Base-by-base conservation (phyloP, 495 filamentous ascomycete genomes). In the Pseudoneurospora amorphoporcata region DNA sequence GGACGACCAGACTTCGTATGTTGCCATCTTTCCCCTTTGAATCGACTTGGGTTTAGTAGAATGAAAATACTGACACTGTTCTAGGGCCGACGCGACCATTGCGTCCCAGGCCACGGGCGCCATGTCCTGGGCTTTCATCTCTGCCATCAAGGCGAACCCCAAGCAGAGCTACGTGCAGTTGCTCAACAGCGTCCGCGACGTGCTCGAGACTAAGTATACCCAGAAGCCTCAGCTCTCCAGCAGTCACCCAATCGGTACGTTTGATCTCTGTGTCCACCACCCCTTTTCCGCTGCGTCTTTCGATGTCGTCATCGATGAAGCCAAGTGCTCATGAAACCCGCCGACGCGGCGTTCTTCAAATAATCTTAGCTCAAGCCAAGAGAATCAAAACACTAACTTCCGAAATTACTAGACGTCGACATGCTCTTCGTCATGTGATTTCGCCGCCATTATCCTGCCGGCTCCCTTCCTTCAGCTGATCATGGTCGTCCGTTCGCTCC, bases 181-280 rank as follows among this genome's bases (percentile, higher is more conserved):
- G 73, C 87, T 99, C 73, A 98, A 96, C 84, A 96, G 89, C 79
- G 97, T 99, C 77, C 91, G 95, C 58, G 94, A 97, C 39, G 90
- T 97, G 76, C 85, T 99, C 47, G 82, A 92, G 75, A 86, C 85
- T 47, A 96, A 97, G 81, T 98, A 98, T 81, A 87, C 87, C 35
- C 95, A 99, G 84, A 98, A 97, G 85, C 95, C 95, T 72, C 95
- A 99, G 86, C 85, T 99, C 75, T 97, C 94, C 81, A 93, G 92
- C 85, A 97, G 94, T 80, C 95, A 99, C 83, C 95, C 95, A 53
- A 83, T 99, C 82, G 92, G 95, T 98, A 89, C 84, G 82, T 78
- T 35, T 19, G 69, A 8, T 35, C 8, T 65, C 79, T 61, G 39
- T 19, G 9, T 7, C 83, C 69, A 65, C 29, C 53, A 8, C 75